Conservation (phyloP, 495 filamentous ascomycete genomes). For the Hypoxylon rickii region DNA sequence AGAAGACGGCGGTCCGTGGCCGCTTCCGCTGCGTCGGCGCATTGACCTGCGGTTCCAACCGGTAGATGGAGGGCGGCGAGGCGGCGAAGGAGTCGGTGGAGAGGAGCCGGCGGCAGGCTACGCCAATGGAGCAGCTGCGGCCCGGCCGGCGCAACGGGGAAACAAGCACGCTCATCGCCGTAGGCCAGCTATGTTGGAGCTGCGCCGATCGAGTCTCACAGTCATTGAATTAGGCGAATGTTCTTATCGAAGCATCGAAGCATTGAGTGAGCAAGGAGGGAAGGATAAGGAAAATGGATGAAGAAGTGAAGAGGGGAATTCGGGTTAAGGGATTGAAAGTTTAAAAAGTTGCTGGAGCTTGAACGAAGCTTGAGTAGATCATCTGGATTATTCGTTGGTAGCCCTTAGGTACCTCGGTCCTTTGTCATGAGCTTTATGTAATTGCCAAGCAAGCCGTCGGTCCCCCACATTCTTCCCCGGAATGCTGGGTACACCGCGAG, state of each 20-base stretch:
- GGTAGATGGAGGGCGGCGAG: neutral
- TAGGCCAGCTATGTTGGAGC: slow-evolving; percentile 34
- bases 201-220: slow-evolving; percentile 20
- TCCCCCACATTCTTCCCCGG: slow-evolving; percentile 28
- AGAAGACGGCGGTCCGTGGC: slow-evolving; percentile 80
- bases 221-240: slow-evolving; percentile 35
- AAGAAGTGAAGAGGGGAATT: neutral
- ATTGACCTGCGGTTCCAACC: slow-evolving; percentile 13
- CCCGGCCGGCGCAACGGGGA: slow-evolving; percentile 27
- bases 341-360: neutral
- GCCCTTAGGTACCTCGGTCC: slow-evolving; percentile 8
- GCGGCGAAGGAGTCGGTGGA: slow-evolving; percentile 4
- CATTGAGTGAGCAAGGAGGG: neutral
- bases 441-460: neutral
- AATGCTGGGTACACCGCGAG: slow-evolving; percentile 16
- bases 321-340: slow-evolving; percentile 17
- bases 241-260: no score
- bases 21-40: slow-evolving; percentile 34
- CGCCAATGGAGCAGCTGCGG: slow-evolving; percentile 17
- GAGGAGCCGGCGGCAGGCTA: slow-evolving; percentile 8
- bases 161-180: slow-evolving; percentile 34
- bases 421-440: slow-evolving; percentile 3
- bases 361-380: slow-evolving; percentile 16
- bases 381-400: neutral
- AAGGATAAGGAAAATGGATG: neutral